phyloP scores from a whole-genome alignment of 2,329 filamentous ascomycete species.

The Penicillium sp. region DNA sequence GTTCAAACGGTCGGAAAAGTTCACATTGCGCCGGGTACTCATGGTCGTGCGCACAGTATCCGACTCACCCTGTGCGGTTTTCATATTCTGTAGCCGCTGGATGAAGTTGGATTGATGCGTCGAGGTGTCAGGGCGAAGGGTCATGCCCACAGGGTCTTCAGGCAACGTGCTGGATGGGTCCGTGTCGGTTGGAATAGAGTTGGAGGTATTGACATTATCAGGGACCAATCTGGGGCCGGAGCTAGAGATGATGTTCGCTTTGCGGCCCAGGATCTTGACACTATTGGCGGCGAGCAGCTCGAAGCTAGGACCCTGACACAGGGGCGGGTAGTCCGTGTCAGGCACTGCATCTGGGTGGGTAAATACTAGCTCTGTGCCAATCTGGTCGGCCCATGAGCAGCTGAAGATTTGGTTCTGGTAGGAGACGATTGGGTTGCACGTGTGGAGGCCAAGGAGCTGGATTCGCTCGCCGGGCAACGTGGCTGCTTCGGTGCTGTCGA shows the following conservation, averaged over 20 bases:
- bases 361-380: conserved; percentile 83
- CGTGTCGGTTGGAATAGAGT: not conserved
- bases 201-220: not conserved
- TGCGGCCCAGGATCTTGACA: conserved; percentile 67
- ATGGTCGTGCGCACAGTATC: conserved; percentile 65
- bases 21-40: conserved; percentile 40
- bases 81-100: conserved; percentile 65
- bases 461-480: conserved; percentile 47
- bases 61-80: conserved; percentile 62
- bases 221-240: conserved; percentile 19
- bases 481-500: conserved; percentile 38
- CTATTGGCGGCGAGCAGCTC: conserved; percentile 72
- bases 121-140: conserved; percentile 28
- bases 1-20: conserved; percentile 32
- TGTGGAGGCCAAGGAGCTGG: conserved; percentile 82
- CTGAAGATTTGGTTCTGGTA: conserved; percentile 77
- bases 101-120: conserved; percentile 58
- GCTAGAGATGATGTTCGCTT: conserved; percentile 59
- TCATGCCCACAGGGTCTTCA: conserved; percentile 7
- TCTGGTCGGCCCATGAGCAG: conserved; percentile 77
- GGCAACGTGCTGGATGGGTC: conserved; percentile 1
- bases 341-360: conserved; percentile 43
- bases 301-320: conserved; percentile 49
- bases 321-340: conserved; percentile 37
- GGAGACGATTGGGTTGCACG: conserved; percentile 71